A percentile compares a stretch with the other conserved stretches of the same genome.
Conservation (phyloP, 805 yeast genomes). For the Novakomyces olei region DNA sequence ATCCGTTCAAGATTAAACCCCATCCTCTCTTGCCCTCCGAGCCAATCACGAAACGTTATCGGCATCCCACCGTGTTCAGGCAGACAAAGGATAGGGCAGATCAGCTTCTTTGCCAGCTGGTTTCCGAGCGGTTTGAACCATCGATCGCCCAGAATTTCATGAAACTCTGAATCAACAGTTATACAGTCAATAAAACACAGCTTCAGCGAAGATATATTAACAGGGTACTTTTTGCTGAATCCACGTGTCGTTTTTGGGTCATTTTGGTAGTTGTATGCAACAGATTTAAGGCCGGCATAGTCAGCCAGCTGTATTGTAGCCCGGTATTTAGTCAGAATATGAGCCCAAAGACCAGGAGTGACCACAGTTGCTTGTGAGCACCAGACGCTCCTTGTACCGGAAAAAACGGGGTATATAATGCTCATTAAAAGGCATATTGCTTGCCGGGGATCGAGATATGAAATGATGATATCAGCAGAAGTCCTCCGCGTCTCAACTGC, state of each 20-base stretch:
- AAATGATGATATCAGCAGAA: slow-evolving; percentile 25
- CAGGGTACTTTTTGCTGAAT: slow-evolving; percentile 48
- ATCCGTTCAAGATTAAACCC: slow-evolving; percentile 25
- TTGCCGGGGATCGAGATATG: slow-evolving; percentile 45
- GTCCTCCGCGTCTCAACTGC: slow-evolving; percentile 1
- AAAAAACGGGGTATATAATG: slow-evolving; percentile 52
- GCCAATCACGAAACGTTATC: slow-evolving; percentile 76
- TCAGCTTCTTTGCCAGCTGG: slow-evolving; percentile 44
- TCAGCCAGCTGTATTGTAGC: slow-evolving; percentile 66
- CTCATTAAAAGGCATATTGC: slow-evolving; percentile 78
- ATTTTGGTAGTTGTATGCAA: slow-evolving; percentile 77
- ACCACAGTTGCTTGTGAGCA: slow-evolving; percentile 53
- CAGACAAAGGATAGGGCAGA: slow-evolving; percentile 71
- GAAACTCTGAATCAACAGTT: slow-evolving; percentile 80
- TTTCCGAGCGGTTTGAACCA: slow-evolving; percentile 86
- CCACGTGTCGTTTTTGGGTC: slow-evolving; percentile 69
- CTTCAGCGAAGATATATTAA: slow-evolving; percentile 55
- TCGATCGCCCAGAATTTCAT: slow-evolving; percentile 68
- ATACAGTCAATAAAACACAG: slow-evolving; percentile 82
- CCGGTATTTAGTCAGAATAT: slow-evolving; percentile 43
- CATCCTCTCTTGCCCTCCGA: slow-evolving; percentile 43
- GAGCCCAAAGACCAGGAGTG: slow-evolving; percentile 70
- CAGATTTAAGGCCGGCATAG: slow-evolving; percentile 70
- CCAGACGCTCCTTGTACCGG: slow-evolving; percentile 69
- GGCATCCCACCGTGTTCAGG: slow-evolving; percentile 94